Percentiles rank a stretch among this genome's conserved stretches.
Conservation (phyloP, 352 stramenopile genomes). For the Aphanomyces cochlioides region DNA sequence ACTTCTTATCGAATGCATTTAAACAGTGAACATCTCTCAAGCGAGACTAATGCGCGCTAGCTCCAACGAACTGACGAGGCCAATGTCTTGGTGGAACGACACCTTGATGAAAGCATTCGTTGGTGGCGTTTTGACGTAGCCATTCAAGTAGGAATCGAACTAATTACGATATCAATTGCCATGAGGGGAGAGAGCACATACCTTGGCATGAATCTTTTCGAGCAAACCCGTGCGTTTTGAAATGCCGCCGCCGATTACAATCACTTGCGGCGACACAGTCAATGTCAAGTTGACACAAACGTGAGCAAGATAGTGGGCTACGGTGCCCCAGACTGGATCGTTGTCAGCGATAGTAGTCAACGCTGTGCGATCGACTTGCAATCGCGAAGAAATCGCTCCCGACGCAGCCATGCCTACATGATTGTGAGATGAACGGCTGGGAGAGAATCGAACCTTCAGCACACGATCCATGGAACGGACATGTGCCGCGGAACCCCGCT, state of each 20-base stretch:
- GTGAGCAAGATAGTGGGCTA: constrained; percentile 94
- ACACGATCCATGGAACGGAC: constrained; percentile 88
- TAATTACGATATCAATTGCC: constrained; percentile 26
- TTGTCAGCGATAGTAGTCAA: constrained; percentile 80
- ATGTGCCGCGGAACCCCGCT: constrained; percentile 72
- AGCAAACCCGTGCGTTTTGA: constrained; percentile 89
- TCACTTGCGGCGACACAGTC: constrained; percentile 89
- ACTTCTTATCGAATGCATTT: constrained; percentile 72
- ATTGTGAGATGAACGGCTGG: neutral
- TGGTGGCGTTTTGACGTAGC: constrained; percentile 71
- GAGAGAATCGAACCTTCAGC: constrained; percentile 60
- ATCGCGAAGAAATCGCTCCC: constrained; percentile 86
- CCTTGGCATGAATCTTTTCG: constrained; percentile 66
- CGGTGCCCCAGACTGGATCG: constrained; percentile 89
- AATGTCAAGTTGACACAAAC: constrained; percentile 93
- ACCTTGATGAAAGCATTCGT: constrained; percentile 74
- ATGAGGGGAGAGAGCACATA: constrained; percentile 7
- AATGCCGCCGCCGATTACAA: constrained; percentile 94
- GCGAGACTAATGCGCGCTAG: constrained; percentile 59
- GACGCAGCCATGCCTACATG: constrained; percentile 76
- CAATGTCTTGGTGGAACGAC: constrained; percentile 78
- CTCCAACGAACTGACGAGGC: constrained; percentile 79
- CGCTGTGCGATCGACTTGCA: constrained; percentile 62
- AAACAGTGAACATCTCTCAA: neutral
- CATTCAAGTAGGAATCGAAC: constrained; percentile 73